phyloP scores from a whole-genome alignment of 2,329 filamentous ascomycete genomes.

The Metarhizium humberi region DNA sequence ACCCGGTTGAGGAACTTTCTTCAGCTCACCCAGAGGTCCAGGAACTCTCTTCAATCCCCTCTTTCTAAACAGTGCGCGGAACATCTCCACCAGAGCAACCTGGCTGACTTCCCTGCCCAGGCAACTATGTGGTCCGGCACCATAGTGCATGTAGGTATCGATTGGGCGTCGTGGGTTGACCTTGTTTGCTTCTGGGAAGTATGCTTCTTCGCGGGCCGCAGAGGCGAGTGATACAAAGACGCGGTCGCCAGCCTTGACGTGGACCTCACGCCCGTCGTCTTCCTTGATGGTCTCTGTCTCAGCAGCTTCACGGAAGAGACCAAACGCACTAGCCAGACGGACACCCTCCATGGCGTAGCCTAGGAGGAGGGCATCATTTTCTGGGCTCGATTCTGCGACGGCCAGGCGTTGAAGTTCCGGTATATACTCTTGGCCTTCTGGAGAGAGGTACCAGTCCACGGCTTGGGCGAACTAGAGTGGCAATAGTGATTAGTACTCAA shows the following conservation, averaged over 20 bases:
- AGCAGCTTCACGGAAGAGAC: conserved; percentile 48
- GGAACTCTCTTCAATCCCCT: conserved; percentile 51
- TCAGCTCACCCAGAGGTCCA: conserved; percentile 57
- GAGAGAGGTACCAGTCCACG: conserved; percentile 61
- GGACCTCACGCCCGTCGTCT: conserved; percentile 41
- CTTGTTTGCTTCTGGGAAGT: conserved; percentile 51
- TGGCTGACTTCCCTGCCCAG: conserved; percentile 52
- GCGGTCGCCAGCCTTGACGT: conserved; percentile 45
- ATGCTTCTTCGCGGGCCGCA: conserved; percentile 44
- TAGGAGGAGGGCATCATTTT: conserved; percentile 53
- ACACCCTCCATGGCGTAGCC: conserved; percentile 66
- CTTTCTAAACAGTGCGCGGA: conserved; percentile 54
- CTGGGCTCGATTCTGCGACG: conserved; percentile 39
- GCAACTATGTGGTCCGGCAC: conserved; percentile 51
- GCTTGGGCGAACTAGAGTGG: conserved; percentile 54
- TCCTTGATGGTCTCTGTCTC: conserved; percentile 35
- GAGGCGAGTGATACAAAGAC: conserved; percentile 54
- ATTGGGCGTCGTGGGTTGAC: conserved; percentile 56
- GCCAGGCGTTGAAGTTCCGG: conserved; percentile 53
- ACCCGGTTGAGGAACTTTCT: conserved; percentile 49
- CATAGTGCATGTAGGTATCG: conserved; percentile 56
- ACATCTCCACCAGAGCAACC: conserved; percentile 56
- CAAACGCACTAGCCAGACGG: conserved; percentile 55
- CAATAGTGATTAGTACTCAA: neutral
- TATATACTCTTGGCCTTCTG: conserved; percentile 44